phyloP scores from a whole-genome alignment of 2,329 filamentous ascomycete genomes.

The Kalmusia sp. region DNA sequence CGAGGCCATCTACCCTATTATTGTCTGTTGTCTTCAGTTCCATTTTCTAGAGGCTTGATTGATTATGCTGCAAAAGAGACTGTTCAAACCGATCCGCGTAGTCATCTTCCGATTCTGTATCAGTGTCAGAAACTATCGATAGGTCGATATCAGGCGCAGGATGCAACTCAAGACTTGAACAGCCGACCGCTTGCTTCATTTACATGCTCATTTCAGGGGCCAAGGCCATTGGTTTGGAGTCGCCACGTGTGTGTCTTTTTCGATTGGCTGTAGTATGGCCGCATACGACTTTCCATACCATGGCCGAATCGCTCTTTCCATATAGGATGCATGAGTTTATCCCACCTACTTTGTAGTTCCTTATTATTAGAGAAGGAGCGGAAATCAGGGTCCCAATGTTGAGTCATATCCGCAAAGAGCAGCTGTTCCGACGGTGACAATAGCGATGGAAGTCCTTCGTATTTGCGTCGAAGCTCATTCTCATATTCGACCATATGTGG shows the following conservation, averaged over 20 bases:
- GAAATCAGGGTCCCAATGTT: slow-evolving; percentile 1
- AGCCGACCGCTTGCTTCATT: too few species aligned
- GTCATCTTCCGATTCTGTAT: too few species aligned
- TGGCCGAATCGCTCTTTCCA: slow-evolving; percentile 4
- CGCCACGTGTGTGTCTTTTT: slow-evolving; percentile 3
- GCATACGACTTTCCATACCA: not conserved
- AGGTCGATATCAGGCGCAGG: too few species aligned
- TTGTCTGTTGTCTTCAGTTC: too few species aligned
- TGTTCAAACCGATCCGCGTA: too few species aligned
- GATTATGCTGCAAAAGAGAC: too few species aligned
- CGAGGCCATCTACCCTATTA: too few species aligned
- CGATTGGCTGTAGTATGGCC: not conserved
- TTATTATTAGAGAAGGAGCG: not conserved
- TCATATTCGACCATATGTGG: slow-evolving; percentile 9
- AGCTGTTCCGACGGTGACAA: not conserved
- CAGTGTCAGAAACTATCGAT: too few species aligned
- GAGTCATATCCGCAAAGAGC: not conserved
- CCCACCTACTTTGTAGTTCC: not conserved
- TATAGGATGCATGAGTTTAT: not conserved
- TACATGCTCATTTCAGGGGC: too few species aligned
- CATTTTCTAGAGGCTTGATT: too few species aligned
- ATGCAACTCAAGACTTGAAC: too few species aligned
- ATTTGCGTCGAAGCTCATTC: slow-evolving; percentile 1
- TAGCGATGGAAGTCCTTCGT: not conserved
- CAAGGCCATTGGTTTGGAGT: not conserved